Evolutionary conservation across 2,329 filamentous ascomycete species (phyloP).

Genomic region (Davidsoniella virescens): DNA sequence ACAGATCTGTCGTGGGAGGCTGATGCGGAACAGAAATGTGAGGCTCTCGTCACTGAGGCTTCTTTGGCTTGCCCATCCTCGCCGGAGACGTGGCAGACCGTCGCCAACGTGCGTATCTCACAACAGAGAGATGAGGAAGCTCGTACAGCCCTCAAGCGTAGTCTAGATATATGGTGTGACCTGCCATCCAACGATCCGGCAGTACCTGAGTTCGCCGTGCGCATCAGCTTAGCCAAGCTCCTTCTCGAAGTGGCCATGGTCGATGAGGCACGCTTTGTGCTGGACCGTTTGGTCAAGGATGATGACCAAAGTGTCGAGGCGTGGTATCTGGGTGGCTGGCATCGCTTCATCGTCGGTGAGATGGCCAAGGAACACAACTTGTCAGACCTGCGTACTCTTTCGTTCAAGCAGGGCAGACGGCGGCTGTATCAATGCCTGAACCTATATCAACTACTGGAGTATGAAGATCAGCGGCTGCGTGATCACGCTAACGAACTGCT

Average conservation of each 20-base stretch:
- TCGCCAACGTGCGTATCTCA: conserved; percentile 86
- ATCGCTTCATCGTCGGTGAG: conserved; percentile 62
- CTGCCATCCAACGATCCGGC: conserved; percentile 52
- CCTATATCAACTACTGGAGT: conserved; percentile 63
- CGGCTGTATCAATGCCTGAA: conserved; percentile 72
- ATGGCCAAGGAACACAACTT: conserved; percentile 19
- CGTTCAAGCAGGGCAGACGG: conserved; percentile 58
- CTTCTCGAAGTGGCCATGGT: conserved; percentile 85
- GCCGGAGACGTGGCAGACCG: conserved; percentile 84
- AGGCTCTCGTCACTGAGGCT: conserved; percentile 78
- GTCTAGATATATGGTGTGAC: conserved; percentile 70
- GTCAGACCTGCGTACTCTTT: conserved; percentile 19
- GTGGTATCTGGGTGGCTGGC: conserved; percentile 96
- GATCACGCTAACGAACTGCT: conserved; percentile 62
- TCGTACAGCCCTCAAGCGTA: conserved; percentile 57
- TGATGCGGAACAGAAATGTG: conserved; percentile 78
- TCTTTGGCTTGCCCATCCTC: conserved; percentile 66
- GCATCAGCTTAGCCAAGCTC: conserved; percentile 69
- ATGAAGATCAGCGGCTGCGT: conserved; percentile 66
- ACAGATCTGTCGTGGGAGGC: conserved; percentile 88
- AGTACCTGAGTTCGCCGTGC: conserved; percentile 72
- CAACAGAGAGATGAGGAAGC: conserved; percentile 70
- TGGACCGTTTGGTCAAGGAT: conserved; percentile 70
- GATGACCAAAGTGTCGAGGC: conserved; percentile 91
- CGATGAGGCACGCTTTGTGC: conserved; percentile 65